These are phyloP conservation scores for Saccharomyces hybrid DNA, from an alignment of 1,139 yeast species.

Conservation along the genomic window DNA sequence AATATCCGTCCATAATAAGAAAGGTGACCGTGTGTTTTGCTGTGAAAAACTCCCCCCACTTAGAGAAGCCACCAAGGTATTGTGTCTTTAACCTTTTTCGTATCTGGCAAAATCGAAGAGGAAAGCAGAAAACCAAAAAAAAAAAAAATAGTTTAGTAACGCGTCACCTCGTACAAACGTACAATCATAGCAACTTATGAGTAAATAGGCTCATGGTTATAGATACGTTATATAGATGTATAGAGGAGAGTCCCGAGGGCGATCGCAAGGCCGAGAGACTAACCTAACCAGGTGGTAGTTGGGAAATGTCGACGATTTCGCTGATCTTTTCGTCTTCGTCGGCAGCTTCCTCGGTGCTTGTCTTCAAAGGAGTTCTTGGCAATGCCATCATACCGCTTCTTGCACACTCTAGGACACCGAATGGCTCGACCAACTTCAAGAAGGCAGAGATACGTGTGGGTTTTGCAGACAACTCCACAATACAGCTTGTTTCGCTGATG, in stretches of 20 bases:
- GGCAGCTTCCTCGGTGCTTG: conserved; percentile 46
- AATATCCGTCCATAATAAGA: conserved; percentile 39
- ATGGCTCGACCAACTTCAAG: conserved; percentile 84
- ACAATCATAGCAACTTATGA: not conserved
- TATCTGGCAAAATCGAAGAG: not conserved
- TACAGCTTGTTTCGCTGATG: conserved; percentile 86
- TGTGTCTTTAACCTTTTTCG: not conserved
- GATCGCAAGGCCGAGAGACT: conserved; percentile 11
- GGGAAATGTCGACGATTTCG: conserved; percentile 57
- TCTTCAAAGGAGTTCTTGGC: conserved; percentile 80
- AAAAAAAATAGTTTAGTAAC: not conserved
- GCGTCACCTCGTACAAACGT: conserved; percentile 1
- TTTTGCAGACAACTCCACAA: conserved; percentile 89
- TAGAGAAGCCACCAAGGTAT: not conserved
- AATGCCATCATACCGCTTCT: conserved; percentile 98
- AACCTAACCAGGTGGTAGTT: conserved; percentile 82
- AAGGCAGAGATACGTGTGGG: conserved; percentile 84
- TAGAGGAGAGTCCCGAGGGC: not conserved
- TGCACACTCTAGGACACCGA: conserved; percentile 92
- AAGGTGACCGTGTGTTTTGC: not conserved
- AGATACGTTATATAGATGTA: not conserved
- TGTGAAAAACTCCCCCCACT: not conserved
- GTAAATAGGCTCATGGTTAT: not conserved
- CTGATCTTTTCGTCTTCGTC: conserved; percentile 22
- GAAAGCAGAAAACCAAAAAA: not conserved